Evolutionary conservation across 2,329 filamentous ascomycete genomes (phyloP), one percentile per base, ranked within the genome.

Genomic region (Pseudogymnoascus sp.): DNA sequence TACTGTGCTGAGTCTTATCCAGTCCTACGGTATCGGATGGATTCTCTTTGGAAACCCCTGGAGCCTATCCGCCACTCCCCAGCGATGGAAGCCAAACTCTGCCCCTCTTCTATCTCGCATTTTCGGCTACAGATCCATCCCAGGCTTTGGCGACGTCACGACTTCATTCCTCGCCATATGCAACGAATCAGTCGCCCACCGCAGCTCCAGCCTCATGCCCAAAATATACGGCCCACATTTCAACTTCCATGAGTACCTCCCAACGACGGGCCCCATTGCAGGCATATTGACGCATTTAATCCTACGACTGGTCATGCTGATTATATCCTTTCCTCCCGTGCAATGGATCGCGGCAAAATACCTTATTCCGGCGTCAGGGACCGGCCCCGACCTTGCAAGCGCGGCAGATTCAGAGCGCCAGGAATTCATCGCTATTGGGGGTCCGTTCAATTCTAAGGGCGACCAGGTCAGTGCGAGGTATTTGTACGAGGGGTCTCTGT

Each of bases 131-230:
- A 30, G 23, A n/a, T 33, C 33, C 2, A 59, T 60, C 18, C 26
- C 23, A 5, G 30, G 19, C 26, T 52, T 61, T 10, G 60, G 60
- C 2, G 23, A 9, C 8, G 38, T 45, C 21, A 61, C 60, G 9
- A 61, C 57, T 1, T 59, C 30, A 2, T 61, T 61, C 26, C 60
- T 61, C 2, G 57, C 60, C 8, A 57, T 59, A 15, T 30, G 57
- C 30, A 55, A 59, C 38, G 39, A 52, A 15, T 52, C 33, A 3
- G 38, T 61, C 30, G 39, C 57, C 7, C 60, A 61, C 21, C 57
- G 57, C 38, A 61, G 57, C 52, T 41, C 60, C 23, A 45, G 30
- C 28, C 39, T 59, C 3, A 34, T 45, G 19, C 57, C 57, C 13
- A 18, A 55, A n/a, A 39, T 56, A 8, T 59, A 59, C 33, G 57